These are phyloP conservation scores for Chenopodium quinoa DNA, from an alignment of 148 eudicot species.

Conservation along the genomic window DNA sequence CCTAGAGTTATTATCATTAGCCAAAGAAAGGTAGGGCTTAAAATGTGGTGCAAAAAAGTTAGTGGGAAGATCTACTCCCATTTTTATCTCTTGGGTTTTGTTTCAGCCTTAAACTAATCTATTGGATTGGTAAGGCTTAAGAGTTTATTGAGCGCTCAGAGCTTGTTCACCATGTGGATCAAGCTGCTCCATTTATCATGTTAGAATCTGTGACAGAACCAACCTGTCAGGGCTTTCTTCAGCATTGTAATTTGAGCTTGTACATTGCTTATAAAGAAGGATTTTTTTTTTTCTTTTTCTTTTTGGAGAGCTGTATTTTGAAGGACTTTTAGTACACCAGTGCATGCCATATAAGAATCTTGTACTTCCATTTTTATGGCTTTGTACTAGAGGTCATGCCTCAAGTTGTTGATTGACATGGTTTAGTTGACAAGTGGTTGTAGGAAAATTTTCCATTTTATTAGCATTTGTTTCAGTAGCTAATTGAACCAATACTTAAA, in stretches of 20 bases:
- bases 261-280: neutral
- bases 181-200: neutral
- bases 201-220: neutral
- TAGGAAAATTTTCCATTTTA: neutral
- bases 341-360: neutral
- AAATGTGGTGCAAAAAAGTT: neutral
- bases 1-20: neutral
- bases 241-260: neutral
- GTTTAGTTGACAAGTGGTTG: neutral
- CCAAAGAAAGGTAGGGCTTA: neutral
- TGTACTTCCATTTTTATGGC: too few species aligned
- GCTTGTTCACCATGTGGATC: neutral
- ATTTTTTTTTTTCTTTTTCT: too few species aligned
- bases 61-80: neutral
- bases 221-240: neutral
- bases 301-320: neutral
- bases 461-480: neutral
- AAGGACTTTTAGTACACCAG: neutral
- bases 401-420: neutral
- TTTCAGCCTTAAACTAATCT: neutral
- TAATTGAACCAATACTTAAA: neutral
- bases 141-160: neutral
- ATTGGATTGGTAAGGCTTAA: neutral
- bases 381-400: too few species aligned
- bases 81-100: neutral